Evolutionary conservation across 345 rosid species (phyloP).

Genomic region (Luvunga scandens): DNA sequence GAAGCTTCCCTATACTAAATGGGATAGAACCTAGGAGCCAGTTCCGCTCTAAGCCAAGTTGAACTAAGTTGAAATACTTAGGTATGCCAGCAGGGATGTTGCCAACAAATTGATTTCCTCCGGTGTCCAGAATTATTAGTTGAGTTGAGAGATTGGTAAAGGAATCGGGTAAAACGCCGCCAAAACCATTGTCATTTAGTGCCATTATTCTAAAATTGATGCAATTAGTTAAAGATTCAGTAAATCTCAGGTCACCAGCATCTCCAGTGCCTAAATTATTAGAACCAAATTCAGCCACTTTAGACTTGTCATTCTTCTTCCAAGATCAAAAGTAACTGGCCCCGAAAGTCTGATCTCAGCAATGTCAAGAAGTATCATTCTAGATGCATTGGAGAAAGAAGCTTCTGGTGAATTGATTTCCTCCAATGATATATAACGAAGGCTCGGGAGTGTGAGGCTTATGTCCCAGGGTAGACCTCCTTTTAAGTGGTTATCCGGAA

Average conservation of each 20-base stretch:
- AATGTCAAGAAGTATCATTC: slow-evolving; percentile 1
- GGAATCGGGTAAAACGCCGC: slow-evolving; percentile 21
- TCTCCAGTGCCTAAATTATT: slow-evolving; percentile 20
- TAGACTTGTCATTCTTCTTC: slow-evolving; percentile 8
- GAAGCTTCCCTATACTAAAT: slow-evolving; percentile 16
- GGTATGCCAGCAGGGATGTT: not conserved
- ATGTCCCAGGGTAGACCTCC: slow-evolving; percentile 14
- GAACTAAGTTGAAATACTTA: not conserved
- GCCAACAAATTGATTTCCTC: slow-evolving; percentile 10
- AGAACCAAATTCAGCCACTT: slow-evolving; percentile 4
- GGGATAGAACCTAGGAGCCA: slow-evolving; percentile 2
- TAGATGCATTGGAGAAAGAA: slow-evolving; percentile 30
- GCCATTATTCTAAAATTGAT: slow-evolving; percentile 8
- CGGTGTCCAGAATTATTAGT: not conserved
- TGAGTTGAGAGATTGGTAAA: slow-evolving; percentile 22
- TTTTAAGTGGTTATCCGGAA: not conserved
- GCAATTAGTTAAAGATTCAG: slow-evolving; percentile 22
- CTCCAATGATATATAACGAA: not conserved
- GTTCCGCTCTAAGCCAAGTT: not conserved
- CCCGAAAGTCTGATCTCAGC: slow-evolving; percentile 7
- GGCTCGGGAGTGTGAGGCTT: slow-evolving; percentile 18
- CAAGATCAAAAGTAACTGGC: slow-evolving; percentile 14
- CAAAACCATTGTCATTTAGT: slow-evolving; percentile 7
- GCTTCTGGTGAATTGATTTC: slow-evolving; percentile 23
- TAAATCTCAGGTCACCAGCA: slow-evolving; percentile 12